phyloP scores from a whole-genome alignment of 2,329 filamentous ascomycete species.

The Cryphonectria naterciae region DNA sequence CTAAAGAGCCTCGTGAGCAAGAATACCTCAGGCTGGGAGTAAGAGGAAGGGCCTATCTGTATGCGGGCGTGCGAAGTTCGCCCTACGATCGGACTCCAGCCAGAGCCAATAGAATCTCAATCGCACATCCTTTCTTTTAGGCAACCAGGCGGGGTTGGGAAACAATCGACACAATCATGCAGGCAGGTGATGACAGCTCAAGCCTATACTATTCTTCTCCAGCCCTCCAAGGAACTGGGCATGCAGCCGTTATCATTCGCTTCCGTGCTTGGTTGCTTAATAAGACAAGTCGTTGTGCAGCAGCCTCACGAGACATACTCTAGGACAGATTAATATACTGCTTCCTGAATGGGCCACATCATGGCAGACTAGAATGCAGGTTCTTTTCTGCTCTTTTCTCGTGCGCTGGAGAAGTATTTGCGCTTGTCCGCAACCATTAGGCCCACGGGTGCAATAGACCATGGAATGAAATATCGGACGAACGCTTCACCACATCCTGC shows the following conservation, averaged over 20 bases:
- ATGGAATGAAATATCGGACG: not conserved
- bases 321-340: not conserved
- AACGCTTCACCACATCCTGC: not conserved
- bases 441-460: not conserved
- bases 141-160: not conserved
- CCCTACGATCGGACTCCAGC: not conserved
- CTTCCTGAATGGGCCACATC: not conserved
- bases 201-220: not conserved
- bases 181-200: not conserved
- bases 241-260: not conserved
- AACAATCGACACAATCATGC: not conserved
- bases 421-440: not conserved
- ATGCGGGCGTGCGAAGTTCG: not conserved
- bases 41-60: not conserved
- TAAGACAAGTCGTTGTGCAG: not conserved
- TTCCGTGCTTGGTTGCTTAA: not conserved
- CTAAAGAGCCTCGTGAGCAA: no score
- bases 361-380: no score
- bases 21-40: not conserved
- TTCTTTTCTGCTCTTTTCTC: not conserved
- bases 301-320: not conserved
- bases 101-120: not conserved
- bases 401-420: not conserved
- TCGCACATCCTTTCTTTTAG: not conserved
- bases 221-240: not conserved